Percentiles rank a stretch among this genome's conserved stretches.
Evolutionary conservation across 176 grass and related monocot genomes (phyloP).

Genomic region (Aegilops umbellulata): DNA sequence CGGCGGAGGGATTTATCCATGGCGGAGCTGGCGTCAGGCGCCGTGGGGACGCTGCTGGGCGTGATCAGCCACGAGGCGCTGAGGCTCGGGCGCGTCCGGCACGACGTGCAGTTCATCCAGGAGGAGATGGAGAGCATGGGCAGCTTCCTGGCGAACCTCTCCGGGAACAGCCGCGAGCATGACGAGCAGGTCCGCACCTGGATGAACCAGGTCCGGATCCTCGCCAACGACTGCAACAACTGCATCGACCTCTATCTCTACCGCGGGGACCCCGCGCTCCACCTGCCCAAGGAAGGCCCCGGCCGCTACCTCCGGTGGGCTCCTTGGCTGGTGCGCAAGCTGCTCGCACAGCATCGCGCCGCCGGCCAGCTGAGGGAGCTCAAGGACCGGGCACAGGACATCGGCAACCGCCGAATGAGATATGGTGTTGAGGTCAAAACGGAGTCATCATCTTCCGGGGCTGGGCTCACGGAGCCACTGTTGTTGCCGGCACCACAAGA

Average conservation of each 20-base stretch:
- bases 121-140: constrained; percentile 1
- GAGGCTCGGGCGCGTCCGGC: not conserved
- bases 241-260: constrained; percentile 7
- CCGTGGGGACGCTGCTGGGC: not conserved
- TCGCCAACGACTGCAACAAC: constrained; percentile 1
- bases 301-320: not conserved
- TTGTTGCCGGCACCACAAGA: not conserved
- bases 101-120: not conserved
- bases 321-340: not conserved
- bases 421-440: not conserved
- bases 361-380: not conserved
- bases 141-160: constrained; percentile 20
- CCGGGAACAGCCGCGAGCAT: not conserved
- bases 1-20: not conserved
- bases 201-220: constrained; percentile 7
- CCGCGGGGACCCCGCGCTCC: not conserved
- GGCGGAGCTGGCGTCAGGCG: not conserved
- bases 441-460: not conserved
- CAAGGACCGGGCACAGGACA: not conserved
- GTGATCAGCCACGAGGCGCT: not conserved
- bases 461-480: not conserved
- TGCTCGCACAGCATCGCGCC: not conserved
- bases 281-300: not conserved
- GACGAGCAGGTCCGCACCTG: constrained; percentile 1
- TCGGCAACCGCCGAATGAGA: not conserved